Base-by-base conservation (phyloP, 73 alveolate genomes). In the Paramecium octaurelia region DNA sequence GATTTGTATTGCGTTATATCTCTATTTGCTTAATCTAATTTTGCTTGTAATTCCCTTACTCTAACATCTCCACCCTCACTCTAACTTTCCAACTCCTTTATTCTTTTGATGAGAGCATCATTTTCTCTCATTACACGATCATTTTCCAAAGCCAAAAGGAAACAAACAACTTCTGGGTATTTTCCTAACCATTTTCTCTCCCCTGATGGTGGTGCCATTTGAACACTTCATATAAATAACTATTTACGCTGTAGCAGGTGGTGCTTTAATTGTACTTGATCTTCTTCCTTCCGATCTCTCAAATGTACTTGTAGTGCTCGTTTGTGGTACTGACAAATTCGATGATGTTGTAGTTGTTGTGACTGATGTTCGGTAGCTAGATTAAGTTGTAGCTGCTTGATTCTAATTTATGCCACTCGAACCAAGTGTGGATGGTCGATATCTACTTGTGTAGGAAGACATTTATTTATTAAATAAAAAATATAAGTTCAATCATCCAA, bases 151-250 rank as follows among this genome's bases (percentile, higher is more conserved):
- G 91, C 91, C 7, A 80, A 46, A 16, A 80, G 31, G 14, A 80
- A 80, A 27, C 76, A 42, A 2, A 80, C 91, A 18, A 80, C 91
- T 48, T 80, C 91, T 42, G 91, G 91, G 57, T 80, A 31, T 64
- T 80, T 80, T 11, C 91, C 91, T 44, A 80, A 35, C 91, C 91
- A 80, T 80, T 80, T 80, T 44, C 91, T 80, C 31, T 80, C 91
- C 10, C 75, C 75, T 23, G 91, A 43, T 42, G 75, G 70, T 80
- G 91, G 91, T 27, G 70, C 12, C 57, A 34, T 73, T 36, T 73
- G 29, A 29, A 73, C 60, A 35, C 73, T 80, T 38, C 43, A 38
- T 29, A 73, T 36, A 73, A 73, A 36, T 35, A 73, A 73, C 57
- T 73, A 23, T 38, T 7, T 42, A 43, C 73, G 48, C 34, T 10